These are phyloP conservation scores for Dactylellina drechsleri DNA, from an alignment of 2,329 filamentous ascomycete species.

Conservation along the genomic window DNA sequence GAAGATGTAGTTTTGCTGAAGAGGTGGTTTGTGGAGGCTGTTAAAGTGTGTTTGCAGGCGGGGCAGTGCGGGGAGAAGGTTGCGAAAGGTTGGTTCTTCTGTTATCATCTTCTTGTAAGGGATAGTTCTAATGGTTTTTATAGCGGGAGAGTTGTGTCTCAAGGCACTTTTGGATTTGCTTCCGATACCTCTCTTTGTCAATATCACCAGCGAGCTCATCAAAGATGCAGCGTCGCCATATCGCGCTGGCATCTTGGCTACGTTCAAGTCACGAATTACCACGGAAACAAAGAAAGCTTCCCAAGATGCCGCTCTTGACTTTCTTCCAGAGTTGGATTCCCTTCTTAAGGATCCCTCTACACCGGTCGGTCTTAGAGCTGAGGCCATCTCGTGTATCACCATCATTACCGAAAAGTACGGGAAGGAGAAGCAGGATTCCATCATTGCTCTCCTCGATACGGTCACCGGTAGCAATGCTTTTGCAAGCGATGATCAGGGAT, in stretches of 20 bases:
- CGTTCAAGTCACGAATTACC: conserved; percentile 82
- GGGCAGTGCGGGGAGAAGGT: conserved; percentile 62
- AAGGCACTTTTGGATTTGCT: conserved; percentile 82
- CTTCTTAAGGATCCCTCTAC: conserved; percentile 79
- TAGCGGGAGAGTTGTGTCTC: conserved; percentile 70
- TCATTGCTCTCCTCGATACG: conserved; percentile 77
- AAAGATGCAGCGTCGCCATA: conserved; percentile 78
- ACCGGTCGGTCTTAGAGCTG: conserved; percentile 82
- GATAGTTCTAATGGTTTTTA: conserved; percentile 61
- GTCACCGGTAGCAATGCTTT: conserved; percentile 81
- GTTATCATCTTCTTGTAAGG: conserved; percentile 42
- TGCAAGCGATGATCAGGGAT: conserved; percentile 75
- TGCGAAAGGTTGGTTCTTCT: conserved; percentile 56
- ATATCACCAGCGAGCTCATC: conserved; percentile 83
- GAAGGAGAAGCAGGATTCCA: conserved; percentile 83
- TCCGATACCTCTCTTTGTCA: conserved; percentile 87
- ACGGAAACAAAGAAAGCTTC: conserved; percentile 75
- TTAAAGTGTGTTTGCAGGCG: conserved; percentile 60
- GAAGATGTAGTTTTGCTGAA: conserved; percentile 55
- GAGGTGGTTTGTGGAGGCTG: conserved; percentile 55
- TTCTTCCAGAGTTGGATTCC: conserved; percentile 79
- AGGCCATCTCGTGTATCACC: conserved; percentile 79
- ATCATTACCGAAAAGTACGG: conserved; percentile 95
- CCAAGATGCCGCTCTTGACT: conserved; percentile 76
- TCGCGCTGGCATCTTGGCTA: conserved; percentile 80